These are phyloP conservation scores for Kitagawia praeruptora DNA, from an alignment of 129 eudicot genomes.

Conservation along the genomic window DNA sequence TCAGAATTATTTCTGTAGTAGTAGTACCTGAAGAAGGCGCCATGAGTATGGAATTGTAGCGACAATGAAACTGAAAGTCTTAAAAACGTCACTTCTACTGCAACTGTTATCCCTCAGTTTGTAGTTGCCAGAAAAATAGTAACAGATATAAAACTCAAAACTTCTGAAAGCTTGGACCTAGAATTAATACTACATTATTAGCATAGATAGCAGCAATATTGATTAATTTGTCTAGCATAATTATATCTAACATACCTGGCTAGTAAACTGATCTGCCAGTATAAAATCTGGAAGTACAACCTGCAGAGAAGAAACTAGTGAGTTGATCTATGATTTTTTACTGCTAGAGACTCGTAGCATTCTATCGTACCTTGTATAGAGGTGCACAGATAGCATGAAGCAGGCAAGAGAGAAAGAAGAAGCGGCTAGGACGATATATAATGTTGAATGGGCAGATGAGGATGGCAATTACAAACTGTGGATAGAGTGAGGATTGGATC, in stretches of 20 bases:
- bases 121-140: slow-evolving; percentile 59
- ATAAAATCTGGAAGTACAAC: slow-evolving; percentile 65
- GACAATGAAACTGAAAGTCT: slow-evolving; percentile 26
- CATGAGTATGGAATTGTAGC: slow-evolving; percentile 58
- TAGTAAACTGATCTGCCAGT: slow-evolving; percentile 72
- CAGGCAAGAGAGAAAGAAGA: slow-evolving; percentile 41
- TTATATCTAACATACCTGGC: slow-evolving; percentile 46
- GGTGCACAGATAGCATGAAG: slow-evolving; percentile 75
- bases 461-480: slow-evolving; percentile 45
- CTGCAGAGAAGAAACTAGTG: slow-evolving; percentile 5
- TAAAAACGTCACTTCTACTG: slow-evolving; percentile 11
- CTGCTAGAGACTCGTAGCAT: background rate
- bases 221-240: background rate
- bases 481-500: background rate
- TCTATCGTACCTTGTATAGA: slow-evolving; percentile 33
- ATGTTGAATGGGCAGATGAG: slow-evolving; percentile 60
- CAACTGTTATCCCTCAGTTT: slow-evolving; percentile 36
- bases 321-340: background rate
- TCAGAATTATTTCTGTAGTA: background rate
- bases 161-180: slow-evolving; percentile 56
- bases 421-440: slow-evolving; percentile 55
- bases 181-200: background rate
- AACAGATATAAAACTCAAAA: slow-evolving; percentile 57
- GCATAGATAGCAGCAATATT: background rate
- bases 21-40: slow-evolving; percentile 51